phyloP scores from a whole-genome alignment of 2,329 filamentous ascomycete genomes.

The Malbranchea zuffiana region DNA sequence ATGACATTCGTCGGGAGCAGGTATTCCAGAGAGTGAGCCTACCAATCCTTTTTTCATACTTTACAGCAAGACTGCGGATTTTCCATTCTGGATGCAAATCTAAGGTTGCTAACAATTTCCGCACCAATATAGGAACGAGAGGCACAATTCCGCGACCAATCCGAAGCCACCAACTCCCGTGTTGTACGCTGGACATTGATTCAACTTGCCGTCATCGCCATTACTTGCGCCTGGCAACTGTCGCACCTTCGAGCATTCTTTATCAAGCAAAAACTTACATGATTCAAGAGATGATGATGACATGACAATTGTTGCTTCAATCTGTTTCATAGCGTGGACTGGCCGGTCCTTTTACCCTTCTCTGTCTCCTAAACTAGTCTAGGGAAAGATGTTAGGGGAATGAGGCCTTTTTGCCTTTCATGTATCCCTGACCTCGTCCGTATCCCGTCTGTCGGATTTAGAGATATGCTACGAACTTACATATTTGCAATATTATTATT shows the following conservation, averaged over 20 bases:
- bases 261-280: slow-evolving; percentile 99
- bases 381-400: too few relatives aligned
- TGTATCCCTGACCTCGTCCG: too few relatives aligned
- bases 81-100: background rate
- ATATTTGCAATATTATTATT: too few relatives aligned
- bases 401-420: too few relatives aligned
- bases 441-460: too few relatives aligned
- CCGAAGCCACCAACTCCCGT: slow-evolving; percentile 79
- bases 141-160: slow-evolving; percentile 95
- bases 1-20: slow-evolving; percentile 87
- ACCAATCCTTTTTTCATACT: background rate
- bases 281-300: slow-evolving; percentile 9
- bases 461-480: too few relatives aligned
- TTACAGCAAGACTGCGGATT: background rate
- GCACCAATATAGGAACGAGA: slow-evolving; percentile 66
- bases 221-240: slow-evolving; percentile 93
- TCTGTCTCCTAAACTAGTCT: too few relatives aligned
- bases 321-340: too few relatives aligned
- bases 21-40: slow-evolving; percentile 75
- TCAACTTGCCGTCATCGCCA: slow-evolving; percentile 70
- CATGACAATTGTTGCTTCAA: too few relatives aligned
- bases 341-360: too few relatives aligned
- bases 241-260: slow-evolving; percentile 95
- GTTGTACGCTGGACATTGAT: slow-evolving; percentile 91
- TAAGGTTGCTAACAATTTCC: background rate